These are phyloP conservation scores for Tylopilus felleus DNA, from an alignment of 768 basidiomycete species.

Conservation along the genomic window DNA sequence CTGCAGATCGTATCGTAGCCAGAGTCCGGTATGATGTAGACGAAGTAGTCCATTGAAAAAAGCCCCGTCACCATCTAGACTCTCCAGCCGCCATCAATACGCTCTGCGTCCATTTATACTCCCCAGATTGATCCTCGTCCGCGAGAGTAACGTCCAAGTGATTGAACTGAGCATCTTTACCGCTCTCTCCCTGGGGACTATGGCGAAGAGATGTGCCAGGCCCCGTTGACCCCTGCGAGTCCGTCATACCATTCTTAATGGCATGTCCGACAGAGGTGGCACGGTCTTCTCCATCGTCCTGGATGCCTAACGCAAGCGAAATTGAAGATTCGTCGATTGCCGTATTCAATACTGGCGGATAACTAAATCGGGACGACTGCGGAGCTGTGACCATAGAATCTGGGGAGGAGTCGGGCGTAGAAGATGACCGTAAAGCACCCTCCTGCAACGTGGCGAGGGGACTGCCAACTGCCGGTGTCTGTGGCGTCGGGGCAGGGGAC, in stretches of 20 bases:
- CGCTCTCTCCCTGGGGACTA: slow-evolving; percentile 20
- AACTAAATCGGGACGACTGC: slow-evolving; percentile 42
- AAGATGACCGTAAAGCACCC: slow-evolving; percentile 23
- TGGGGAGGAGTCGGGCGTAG: slow-evolving; percentile 32
- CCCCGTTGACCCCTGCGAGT: slow-evolving; percentile 22
- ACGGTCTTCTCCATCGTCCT: slow-evolving; percentile 27
- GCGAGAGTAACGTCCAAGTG: slow-evolving; percentile 26
- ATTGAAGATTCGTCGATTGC: slow-evolving; percentile 57
- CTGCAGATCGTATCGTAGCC: slow-evolving; percentile 28
- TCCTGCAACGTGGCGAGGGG: slow-evolving; percentile 16
- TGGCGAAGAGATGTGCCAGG: slow-evolving; percentile 1
- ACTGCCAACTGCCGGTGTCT: slow-evolving; percentile 21
- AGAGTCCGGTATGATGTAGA: slow-evolving; percentile 19
- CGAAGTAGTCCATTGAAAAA: slow-evolving; percentile 12
- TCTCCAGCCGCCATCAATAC: slow-evolving; percentile 70
- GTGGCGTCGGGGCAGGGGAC: slow-evolving; percentile 38
- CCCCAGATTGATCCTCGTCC: slow-evolving; percentile 40
- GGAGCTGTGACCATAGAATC: slow-evolving; percentile 57
- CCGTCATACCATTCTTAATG: slow-evolving; percentile 6
- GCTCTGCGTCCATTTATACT: slow-evolving; percentile 71
- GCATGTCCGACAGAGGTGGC: slow-evolving; percentile 10
- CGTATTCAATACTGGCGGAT: slow-evolving; percentile 60
- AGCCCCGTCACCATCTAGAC: slow-evolving; percentile 28
- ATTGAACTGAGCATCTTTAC: slow-evolving; percentile 23
- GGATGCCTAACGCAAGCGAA: slow-evolving; percentile 30